Percentiles rank a stretch among this genome's conserved stretches.
These are phyloP conservation scores for Paratinospora sagittata DNA, from an alignment of 164 flowering plant genomes.

Conservation along the genomic window DNA sequence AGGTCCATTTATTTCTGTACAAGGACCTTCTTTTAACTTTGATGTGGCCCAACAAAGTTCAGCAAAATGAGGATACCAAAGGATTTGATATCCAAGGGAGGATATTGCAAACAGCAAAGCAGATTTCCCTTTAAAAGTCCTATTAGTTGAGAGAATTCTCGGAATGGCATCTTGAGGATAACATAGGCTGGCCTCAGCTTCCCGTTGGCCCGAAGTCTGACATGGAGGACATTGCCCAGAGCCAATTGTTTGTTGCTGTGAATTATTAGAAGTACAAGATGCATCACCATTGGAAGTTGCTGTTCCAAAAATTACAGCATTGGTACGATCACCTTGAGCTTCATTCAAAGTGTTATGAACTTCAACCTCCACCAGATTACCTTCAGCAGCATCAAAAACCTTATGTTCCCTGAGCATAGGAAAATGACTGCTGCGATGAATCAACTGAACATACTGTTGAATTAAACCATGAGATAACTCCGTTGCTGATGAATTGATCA, in stretches of 20 bases:
- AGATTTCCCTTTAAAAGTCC: slow-evolving; percentile 52
- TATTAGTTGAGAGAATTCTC: slow-evolving; percentile 25
- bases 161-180: slow-evolving; percentile 24
- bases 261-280: slow-evolving; percentile 3
- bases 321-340: slow-evolving; percentile 14
- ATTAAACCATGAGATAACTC: slow-evolving; percentile 50
- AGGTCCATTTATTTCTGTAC: slow-evolving; percentile 58
- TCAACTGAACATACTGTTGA: slow-evolving; percentile 55
- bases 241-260: not conserved
- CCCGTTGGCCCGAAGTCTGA: slow-evolving; percentile 5
- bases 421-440: slow-evolving; percentile 50
- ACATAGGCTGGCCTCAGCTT: slow-evolving; percentile 12
- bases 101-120: slow-evolving; percentile 57
- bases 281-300: slow-evolving; percentile 2
- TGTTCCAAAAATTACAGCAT: slow-evolving; percentile 3
- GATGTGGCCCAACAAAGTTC: slow-evolving; percentile 98
- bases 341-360: slow-evolving; percentile 11
- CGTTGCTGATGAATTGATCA: slow-evolving; percentile 48
- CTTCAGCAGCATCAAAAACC: slow-evolving; percentile 19
- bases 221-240: slow-evolving; percentile 2
- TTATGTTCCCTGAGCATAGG: slow-evolving; percentile 15
- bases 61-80: slow-evolving; percentile 90
- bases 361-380: slow-evolving; percentile 9
- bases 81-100: slow-evolving; percentile 82
- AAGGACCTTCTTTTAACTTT: slow-evolving; percentile 89